A percentile compares a stretch with the other conserved stretches of the same genome.
These are phyloP conservation scores for Taphrina sp. DNA, from an alignment of 1,139 yeast genomes.

Conservation along the genomic window DNA sequence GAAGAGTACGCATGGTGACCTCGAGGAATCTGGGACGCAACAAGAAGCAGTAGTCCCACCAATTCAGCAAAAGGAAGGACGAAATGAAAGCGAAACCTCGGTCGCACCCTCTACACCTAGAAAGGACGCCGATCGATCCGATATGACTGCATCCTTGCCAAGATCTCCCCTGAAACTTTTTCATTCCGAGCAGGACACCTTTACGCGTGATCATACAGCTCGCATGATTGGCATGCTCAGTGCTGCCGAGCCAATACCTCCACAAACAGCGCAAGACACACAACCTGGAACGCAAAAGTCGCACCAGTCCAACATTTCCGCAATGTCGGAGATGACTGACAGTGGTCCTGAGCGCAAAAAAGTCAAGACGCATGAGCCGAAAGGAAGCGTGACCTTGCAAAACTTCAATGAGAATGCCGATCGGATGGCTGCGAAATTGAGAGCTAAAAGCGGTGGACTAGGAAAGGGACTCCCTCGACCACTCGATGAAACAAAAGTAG, in stretches of 20 bases:
- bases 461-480: slow-evolving; percentile 32
- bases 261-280: slow-evolving; percentile 1
- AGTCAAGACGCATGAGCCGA: slow-evolving; percentile 29
- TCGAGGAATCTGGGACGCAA: too few relatives aligned
- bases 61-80: not conserved
- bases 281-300: slow-evolving; percentile 6
- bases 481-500: slow-evolving; percentile 31
- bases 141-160: slow-evolving; percentile 7
- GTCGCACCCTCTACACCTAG: not conserved
- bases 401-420: slow-evolving; percentile 34
- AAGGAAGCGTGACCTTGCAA: slow-evolving; percentile 35
- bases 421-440: slow-evolving; percentile 33
- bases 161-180: slow-evolving; percentile 35
- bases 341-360: slow-evolving; percentile 23
- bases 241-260: slow-evolving; percentile 15
- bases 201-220: slow-evolving; percentile 32
- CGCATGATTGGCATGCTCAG: slow-evolving; percentile 30
- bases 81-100: not conserved
- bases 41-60: not conserved
- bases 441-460: slow-evolving; percentile 28
- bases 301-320: slow-evolving; percentile 12
- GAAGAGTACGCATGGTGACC: too few relatives aligned
- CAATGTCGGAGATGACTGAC: slow-evolving; percentile 27
- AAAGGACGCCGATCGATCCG: slow-evolving; percentile 6
- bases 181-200: slow-evolving; percentile 35